phyloP scores from a whole-genome alignment of 163 green algal species.

The Scenedesmus sp. region DNA sequence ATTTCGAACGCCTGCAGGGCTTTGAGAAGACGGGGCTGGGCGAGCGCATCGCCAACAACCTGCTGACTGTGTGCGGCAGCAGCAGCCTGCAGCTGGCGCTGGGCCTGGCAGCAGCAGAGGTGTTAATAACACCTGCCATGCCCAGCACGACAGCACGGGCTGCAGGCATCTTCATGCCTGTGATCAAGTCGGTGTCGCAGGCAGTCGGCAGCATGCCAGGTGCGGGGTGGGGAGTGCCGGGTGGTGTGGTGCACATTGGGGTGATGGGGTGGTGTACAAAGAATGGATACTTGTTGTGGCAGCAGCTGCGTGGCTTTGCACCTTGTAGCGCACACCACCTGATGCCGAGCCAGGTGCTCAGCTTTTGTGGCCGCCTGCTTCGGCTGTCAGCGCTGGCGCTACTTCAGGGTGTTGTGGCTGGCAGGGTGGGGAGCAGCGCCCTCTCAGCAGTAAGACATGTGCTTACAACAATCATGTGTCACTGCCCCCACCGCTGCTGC shows the following conservation, averaged over 20 bases:
- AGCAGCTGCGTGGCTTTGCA: too few relatives aligned
- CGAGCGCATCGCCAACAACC: slow-evolving; percentile 83
- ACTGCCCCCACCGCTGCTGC: background rate
- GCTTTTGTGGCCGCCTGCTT: too few relatives aligned
- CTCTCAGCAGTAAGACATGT: background rate
- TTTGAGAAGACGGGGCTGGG: slow-evolving; percentile 94
- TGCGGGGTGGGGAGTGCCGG: background rate
- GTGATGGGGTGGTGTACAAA: background rate
- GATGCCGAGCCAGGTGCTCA: too few relatives aligned
- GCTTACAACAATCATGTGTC: background rate
- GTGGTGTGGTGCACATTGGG: background rate
- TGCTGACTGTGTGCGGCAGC: slow-evolving; percentile 86
- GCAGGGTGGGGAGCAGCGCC: too few relatives aligned
- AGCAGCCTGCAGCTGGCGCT: slow-evolving; percentile 87
- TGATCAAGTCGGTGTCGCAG: slow-evolving; percentile 84
- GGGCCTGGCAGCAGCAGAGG: slow-evolving; percentile 79
- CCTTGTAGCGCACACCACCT: too few relatives aligned
- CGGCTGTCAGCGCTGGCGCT: too few relatives aligned
- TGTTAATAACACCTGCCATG: slow-evolving; percentile 85
- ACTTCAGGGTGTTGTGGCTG: too few relatives aligned
- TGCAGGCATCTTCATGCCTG: slow-evolving; percentile 93
- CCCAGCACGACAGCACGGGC: slow-evolving; percentile 85
- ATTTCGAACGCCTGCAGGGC: background rate
- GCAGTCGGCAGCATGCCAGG: slow-evolving; percentile 58
- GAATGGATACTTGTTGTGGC: background rate